Evolutionary conservation across 495 filamentous ascomycete species (phyloP), one percentile per base, ranked within the genome.

Genomic region (Penicillium lividum): DNA sequence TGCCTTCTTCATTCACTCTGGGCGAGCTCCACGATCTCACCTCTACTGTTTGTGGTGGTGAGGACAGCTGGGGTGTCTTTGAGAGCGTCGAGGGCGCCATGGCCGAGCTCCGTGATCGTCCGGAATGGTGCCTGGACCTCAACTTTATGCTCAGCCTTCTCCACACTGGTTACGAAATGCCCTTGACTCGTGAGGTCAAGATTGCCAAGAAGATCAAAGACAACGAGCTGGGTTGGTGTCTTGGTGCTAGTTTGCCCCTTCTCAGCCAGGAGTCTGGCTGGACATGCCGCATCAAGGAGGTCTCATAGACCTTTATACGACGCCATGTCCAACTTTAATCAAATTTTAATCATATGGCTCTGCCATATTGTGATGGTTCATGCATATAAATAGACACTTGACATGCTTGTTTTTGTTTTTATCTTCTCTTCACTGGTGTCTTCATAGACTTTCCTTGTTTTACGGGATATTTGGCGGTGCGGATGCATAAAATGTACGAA

Each of bases 121-220:
- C 94, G 10, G 92, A 98, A 73, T 89, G 86, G 72, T 98, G 94
- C 76, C 73, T 98, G 70, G 94, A 98, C 71, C 76, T 98, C 60
- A 98, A 88, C 73, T 98, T 97, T 72, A 96, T 96, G 92, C 69
- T 96, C 58, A 89, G 88, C 25, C 77, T 98, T 51, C 76, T 97
- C 58, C 93, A 97, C 72, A 97, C 92, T 1, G 94, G 94, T 18
- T 98, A 98, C 72, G 94, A 97, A 63, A 98, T 98, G 92, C 93
- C 93, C 5, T 82, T 98, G 66, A 90, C 94, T 57, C 84, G 94
- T 22, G 93, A 98, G 76, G 92, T 98, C 53, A 91, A 89, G 80
- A 95, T 97, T 64, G 94, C 94, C 30, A 98, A 98, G 89, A 93
- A 97, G 83, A 94, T 98, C 64, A 93, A 93, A 80, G 86, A 86